Conservation (phyloP, 495 filamentous ascomycete genomes). For the Penicillium goetzii region DNA sequence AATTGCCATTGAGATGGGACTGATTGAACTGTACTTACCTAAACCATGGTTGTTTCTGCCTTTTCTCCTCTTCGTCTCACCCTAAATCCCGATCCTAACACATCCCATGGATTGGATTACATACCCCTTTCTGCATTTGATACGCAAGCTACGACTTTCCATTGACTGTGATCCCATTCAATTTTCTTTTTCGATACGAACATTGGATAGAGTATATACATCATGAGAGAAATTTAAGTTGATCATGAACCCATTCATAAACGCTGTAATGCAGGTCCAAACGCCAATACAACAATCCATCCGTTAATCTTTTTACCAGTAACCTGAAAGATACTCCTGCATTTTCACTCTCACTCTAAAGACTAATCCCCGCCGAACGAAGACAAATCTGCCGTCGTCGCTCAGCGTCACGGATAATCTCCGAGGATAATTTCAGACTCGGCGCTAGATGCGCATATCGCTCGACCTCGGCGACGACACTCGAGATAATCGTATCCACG, state of each 20-base stretch:
- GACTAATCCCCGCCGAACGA: slow-evolving; percentile 18
- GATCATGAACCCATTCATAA: neutral
- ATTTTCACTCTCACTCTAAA: neutral
- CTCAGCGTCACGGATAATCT: slow-evolving; percentile 80
- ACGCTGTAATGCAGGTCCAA: neutral
- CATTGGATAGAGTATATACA: slow-evolving; percentile 4
- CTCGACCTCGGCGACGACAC: slow-evolving; percentile 73
- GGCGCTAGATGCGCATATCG: slow-evolving; percentile 74
- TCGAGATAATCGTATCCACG: slow-evolving; percentile 74
- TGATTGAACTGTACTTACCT: slow-evolving; percentile 20
- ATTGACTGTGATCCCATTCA: slow-evolving; percentile 2
- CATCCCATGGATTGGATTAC: neutral
- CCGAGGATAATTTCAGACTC: slow-evolving; percentile 69
- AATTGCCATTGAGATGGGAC: slow-evolving; percentile 29
- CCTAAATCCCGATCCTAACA: neutral
- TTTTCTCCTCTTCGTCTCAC: neutral
- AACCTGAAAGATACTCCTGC: neutral
- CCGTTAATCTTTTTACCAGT: neutral
- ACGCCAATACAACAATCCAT: neutral
- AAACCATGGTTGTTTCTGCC: slow-evolving; percentile 10
- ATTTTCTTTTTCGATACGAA: neutral
- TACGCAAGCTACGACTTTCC: neutral
- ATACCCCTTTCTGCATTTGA: neutral
- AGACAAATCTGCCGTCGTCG: slow-evolving; percentile 57
- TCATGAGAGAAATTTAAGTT: slow-evolving; percentile 1